Percentiles rank a stretch among this genome's conserved stretches.
Conservation (phyloP, 2,329 filamentous ascomycete species). For the Penicillium sp. region DNA sequence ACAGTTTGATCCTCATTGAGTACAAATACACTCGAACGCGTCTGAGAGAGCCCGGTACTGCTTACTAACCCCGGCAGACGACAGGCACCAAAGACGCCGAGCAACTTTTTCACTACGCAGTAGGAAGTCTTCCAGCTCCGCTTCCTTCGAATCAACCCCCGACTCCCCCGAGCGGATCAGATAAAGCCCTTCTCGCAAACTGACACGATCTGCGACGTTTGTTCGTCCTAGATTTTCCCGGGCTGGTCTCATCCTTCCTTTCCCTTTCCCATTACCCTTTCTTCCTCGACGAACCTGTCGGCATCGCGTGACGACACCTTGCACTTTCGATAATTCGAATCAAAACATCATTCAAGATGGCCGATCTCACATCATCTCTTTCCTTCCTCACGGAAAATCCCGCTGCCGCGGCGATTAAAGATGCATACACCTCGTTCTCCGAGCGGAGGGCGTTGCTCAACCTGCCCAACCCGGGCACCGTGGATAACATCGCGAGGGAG, state of each 20-base stretch:
- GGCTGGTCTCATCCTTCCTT: slow-evolving; percentile 28
- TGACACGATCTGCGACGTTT: slow-evolving; percentile 19
- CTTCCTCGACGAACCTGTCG: slow-evolving; percentile 22
- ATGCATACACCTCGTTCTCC: slow-evolving; percentile 76
- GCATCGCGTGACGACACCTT: slow-evolving; percentile 26
- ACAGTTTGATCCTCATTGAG: background rate
- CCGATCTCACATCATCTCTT: slow-evolving; percentile 47
- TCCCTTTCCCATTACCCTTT: slow-evolving; percentile 22
- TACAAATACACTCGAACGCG: background rate
- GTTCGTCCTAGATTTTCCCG: slow-evolving; percentile 21
- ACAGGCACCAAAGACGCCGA: slow-evolving; percentile 28
- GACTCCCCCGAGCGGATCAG: slow-evolving; percentile 24
- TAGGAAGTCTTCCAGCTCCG: slow-evolving; percentile 23
- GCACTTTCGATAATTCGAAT: slow-evolving; percentile 9
- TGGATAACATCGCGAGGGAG: slow-evolving; percentile 85
- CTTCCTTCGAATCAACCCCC: slow-evolving; percentile 15
- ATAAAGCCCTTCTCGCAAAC: slow-evolving; percentile 16
- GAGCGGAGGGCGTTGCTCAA: slow-evolving; percentile 84
- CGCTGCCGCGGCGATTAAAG: slow-evolving; percentile 62
- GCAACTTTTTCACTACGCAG: slow-evolving; percentile 30
- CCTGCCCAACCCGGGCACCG: slow-evolving; percentile 83
- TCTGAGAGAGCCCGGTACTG: background rate
- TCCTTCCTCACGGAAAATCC: slow-evolving; percentile 71
- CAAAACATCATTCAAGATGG: slow-evolving; percentile 32
- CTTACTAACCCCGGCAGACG: slow-evolving; percentile 24